Evolutionary conservation across 2,329 filamentous ascomycete genomes (phyloP).

Genomic region (Fusarium mexicanum): DNA sequence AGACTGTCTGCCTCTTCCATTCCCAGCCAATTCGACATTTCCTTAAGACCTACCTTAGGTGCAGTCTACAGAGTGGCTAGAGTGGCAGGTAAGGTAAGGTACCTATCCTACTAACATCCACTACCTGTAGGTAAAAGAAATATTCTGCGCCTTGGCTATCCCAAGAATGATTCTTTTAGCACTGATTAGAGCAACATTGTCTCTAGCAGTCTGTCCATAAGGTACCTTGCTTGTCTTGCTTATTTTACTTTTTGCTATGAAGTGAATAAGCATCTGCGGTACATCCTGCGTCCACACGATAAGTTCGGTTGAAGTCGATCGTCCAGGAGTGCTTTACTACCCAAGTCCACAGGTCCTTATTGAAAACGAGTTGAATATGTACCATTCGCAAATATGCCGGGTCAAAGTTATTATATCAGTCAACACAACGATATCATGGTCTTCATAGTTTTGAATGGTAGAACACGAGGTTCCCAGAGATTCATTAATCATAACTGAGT

Average conservation of each 20-base stretch:
- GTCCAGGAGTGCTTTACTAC: not conserved
- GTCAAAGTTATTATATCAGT: not conserved
- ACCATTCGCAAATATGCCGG: not conserved
- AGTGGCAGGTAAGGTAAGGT: not conserved
- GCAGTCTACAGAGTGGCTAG: too few relatives aligned
- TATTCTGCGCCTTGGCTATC: not conserved
- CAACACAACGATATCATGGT: not conserved
- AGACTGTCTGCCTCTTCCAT: not conserved
- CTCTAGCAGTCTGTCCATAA: not conserved
- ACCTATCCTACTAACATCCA: not conserved
- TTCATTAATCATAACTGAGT: conserved; percentile 37
- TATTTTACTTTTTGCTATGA: too few relatives aligned
- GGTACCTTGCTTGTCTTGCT: not conserved
- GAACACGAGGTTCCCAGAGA: conserved; percentile 34
- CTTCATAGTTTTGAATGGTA: conserved; percentile 8
- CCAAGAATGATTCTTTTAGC: not conserved
- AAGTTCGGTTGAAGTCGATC: not conserved
- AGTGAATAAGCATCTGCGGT: not conserved
- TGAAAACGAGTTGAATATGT: not conserved
- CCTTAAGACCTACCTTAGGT: not conserved
- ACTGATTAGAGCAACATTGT: not conserved
- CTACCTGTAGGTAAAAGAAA: not conserved
- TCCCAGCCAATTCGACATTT: not conserved
- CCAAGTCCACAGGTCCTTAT: not conserved
- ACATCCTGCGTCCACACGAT: not conserved